Evolutionary conservation across 164 flowering plant genomes (phyloP).

Genomic region (Chimonanthus praecox): DNA sequence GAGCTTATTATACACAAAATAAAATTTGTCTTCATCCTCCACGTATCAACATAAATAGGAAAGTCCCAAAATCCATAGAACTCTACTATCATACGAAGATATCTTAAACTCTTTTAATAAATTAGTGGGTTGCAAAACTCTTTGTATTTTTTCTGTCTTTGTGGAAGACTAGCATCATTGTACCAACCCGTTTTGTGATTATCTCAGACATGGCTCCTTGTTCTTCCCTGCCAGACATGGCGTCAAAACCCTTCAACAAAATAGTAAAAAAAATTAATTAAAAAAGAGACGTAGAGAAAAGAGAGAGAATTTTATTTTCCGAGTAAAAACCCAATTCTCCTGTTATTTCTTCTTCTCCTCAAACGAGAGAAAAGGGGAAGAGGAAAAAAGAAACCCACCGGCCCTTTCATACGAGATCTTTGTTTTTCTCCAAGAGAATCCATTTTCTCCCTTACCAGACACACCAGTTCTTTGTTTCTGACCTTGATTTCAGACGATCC

Average conservation of each 20-base stretch:
- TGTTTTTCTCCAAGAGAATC: background rate
- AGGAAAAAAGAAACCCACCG: slow-evolving; percentile 4
- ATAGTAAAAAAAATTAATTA: background rate
- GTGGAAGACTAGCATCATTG: too few relatives aligned
- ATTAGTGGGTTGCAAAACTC: too few relatives aligned
- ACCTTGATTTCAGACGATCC: slow-evolving; percentile 15
- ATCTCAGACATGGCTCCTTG: too few relatives aligned
- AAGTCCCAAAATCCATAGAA: too few relatives aligned
- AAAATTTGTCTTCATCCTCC: too few relatives aligned
- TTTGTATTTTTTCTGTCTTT: too few relatives aligned
- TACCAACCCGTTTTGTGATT: too few relatives aligned
- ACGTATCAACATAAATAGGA: too few relatives aligned
- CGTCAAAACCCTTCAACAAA: background rate
- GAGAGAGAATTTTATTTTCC: slow-evolving; percentile 1
- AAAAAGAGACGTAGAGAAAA: background rate
- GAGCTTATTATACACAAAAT: too few relatives aligned
- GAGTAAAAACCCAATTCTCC: slow-evolving; percentile 6
- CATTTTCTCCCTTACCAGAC: background rate
- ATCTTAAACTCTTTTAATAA: too few relatives aligned
- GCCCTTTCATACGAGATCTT: background rate
- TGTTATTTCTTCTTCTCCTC: slow-evolving; percentile 1
- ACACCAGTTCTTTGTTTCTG: background rate
- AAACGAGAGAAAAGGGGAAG: background rate
- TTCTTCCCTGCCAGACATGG: background rate
- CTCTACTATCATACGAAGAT: too few relatives aligned